phyloP scores from a whole-genome alignment of 108 stramenopile species.

The Skeletonema grethae region DNA sequence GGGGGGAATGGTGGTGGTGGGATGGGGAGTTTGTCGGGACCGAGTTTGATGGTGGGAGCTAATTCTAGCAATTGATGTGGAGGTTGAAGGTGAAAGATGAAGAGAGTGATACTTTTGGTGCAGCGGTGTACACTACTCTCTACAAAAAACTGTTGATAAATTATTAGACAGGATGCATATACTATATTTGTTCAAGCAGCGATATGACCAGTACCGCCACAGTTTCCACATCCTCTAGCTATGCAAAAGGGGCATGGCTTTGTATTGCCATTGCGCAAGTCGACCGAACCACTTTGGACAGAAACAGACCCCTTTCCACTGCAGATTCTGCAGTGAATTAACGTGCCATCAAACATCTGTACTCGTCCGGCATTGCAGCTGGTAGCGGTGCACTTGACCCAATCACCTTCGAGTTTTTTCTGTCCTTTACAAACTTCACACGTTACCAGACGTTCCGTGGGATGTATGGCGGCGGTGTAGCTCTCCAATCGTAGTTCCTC shows the following conservation, averaged over 20 bases:
- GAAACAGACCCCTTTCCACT: not conserved
- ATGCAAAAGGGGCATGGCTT: not conserved
- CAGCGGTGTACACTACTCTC: too few species aligned
- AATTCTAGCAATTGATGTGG: not conserved
- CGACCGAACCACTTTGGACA: not conserved
- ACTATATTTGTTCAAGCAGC: not conserved
- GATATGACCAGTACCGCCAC: not conserved
- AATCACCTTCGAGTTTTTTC: not conserved
- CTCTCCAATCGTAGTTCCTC: constrained; percentile 94
- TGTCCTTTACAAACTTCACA: not conserved
- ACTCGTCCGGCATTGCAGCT: not conserved
- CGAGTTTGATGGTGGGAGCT: constrained; percentile 5
- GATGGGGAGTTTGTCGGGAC: not conserved
- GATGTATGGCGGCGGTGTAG: constrained; percentile 33
- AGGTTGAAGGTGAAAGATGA: too few species aligned
- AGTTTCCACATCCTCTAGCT: not conserved
- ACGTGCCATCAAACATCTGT: not conserved
- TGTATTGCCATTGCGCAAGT: not conserved
- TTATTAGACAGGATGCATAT: not conserved
- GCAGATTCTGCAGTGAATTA: not conserved
- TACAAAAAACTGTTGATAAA: too few species aligned
- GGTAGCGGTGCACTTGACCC: not conserved
- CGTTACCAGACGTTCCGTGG: not conserved
- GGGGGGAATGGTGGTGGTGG: not conserved
- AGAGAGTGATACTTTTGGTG: not conserved